Conservation (phyloP, 306 rosid genomes). For the Inga oerstediana region DNA sequence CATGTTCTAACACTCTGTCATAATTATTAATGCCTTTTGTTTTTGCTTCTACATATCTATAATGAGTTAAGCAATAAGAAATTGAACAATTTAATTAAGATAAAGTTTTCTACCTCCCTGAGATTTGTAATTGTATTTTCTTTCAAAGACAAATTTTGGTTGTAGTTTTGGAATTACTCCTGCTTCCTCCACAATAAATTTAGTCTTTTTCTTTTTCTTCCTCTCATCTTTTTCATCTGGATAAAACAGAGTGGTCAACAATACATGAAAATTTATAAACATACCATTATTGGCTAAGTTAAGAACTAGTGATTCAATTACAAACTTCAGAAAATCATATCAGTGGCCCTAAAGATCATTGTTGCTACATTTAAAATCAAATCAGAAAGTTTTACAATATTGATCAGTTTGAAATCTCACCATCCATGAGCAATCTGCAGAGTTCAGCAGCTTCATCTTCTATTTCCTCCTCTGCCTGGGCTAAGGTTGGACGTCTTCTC, state of each 20-base stretch:
- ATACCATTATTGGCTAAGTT: slow-evolving; percentile 5
- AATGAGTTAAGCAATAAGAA: slow-evolving; percentile 49
- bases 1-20: slow-evolving; percentile 94
- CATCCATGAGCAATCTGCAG: no score
- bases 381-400: no score
- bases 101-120: background rate
- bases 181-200: no score
- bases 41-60: slow-evolving; percentile 87
- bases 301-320: slow-evolving; percentile 18
- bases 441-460: no score
- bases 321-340: slow-evolving; percentile 14
- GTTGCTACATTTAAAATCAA: no score
- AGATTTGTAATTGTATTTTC: slow-evolving; percentile 35
- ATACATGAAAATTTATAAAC: slow-evolving; percentile 28
- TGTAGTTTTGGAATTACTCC: no score
- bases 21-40: slow-evolving; percentile 74
- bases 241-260: no score
- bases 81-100: slow-evolving; percentile 7
- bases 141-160: background rate
- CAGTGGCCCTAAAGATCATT: slow-evolving; percentile 17
- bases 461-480: no score
- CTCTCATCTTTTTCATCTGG: no score
- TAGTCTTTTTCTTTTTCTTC: no score
- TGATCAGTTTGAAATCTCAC: no score
- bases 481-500: no score